Evolutionary conservation across 495 filamentous ascomycete species (phyloP).

Genomic region (Aspergillus haitiensis): DNA sequence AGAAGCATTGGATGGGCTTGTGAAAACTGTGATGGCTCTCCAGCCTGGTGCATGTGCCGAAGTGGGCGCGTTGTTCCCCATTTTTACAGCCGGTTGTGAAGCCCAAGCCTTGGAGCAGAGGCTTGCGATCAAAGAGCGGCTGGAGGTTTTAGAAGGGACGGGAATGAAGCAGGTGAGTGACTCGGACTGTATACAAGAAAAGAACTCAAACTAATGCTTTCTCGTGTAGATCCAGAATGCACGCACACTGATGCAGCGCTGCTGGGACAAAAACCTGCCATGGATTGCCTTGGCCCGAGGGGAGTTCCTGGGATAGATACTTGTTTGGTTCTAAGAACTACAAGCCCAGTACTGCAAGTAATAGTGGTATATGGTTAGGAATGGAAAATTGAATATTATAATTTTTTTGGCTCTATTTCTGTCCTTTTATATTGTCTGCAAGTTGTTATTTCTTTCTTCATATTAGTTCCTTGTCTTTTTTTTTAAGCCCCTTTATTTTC

Average conservation of each 20-base stretch:
- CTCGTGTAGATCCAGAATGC: slow-evolving; percentile 45
- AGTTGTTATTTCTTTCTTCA: neutral
- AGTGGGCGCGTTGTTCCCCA: slow-evolving; percentile 74
- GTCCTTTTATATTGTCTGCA: neutral
- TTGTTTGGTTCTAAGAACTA: neutral
- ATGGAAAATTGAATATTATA: slow-evolving; percentile 8
- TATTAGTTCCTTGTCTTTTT: too few relatives aligned
- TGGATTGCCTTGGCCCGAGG: slow-evolving; percentile 46
- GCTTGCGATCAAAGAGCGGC: slow-evolving; percentile 61
- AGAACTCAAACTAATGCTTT: neutral
- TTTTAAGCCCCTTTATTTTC: too few relatives aligned
- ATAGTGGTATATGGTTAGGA: neutral
- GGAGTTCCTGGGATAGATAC: slow-evolving; percentile 44
- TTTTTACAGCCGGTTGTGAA: slow-evolving; percentile 85
- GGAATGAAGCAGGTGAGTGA: slow-evolving; percentile 70
- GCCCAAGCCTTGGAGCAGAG: slow-evolving; percentile 55
- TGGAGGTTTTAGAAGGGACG: slow-evolving; percentile 68
- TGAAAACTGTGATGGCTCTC: slow-evolving; percentile 62
- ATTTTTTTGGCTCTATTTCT: neutral
- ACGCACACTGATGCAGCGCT: slow-evolving; percentile 45
- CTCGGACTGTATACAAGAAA: neutral
- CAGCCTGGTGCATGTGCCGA: slow-evolving; percentile 68
- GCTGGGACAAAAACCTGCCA: slow-evolving; percentile 44
- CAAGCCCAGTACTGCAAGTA: neutral
- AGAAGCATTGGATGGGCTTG: slow-evolving; percentile 62